A percentile compares a stretch with the other conserved stretches of the same genome.
Evolutionary conservation across 2,329 filamentous ascomycete genomes (phyloP).

Genomic region (Coleophoma eucalyptorum): DNA sequence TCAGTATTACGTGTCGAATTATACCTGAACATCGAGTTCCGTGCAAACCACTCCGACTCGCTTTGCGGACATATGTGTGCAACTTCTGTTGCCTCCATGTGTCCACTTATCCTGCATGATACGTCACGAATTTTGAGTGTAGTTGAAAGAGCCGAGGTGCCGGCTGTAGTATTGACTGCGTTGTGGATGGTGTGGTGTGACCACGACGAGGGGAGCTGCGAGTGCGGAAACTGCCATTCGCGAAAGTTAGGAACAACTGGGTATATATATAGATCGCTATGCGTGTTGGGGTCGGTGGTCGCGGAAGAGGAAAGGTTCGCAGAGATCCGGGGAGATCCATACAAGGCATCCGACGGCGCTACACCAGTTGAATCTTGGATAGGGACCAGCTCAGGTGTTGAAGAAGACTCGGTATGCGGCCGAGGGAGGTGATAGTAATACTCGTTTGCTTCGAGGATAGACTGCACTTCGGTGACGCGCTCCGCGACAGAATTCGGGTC

Average conservation of each 20-base stretch:
- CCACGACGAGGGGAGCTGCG: neutral
- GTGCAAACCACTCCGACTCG: neutral
- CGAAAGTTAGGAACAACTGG: neutral
- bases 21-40: neutral
- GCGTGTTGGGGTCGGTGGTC: neutral
- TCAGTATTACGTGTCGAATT: neutral
- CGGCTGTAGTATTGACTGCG: neutral
- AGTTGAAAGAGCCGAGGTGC: neutral
- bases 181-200: neutral
- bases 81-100: neutral
- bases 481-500: neutral
- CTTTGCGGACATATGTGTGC: neutral
- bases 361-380: no score
- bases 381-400: no score
- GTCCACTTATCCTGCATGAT: neutral
- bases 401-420: neutral
- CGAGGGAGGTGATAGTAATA: neutral
- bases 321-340: no score
- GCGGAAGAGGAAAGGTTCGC: neutral
- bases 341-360: no score
- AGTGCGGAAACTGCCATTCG: neutral
- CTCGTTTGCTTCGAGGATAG: neutral
- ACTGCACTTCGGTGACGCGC: neutral
- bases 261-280: no score
- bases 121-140: neutral